Base-by-base conservation (phyloP, 2,329 filamentous ascomycete genomes). In the Emmonsiellopsis sp. region DNA sequence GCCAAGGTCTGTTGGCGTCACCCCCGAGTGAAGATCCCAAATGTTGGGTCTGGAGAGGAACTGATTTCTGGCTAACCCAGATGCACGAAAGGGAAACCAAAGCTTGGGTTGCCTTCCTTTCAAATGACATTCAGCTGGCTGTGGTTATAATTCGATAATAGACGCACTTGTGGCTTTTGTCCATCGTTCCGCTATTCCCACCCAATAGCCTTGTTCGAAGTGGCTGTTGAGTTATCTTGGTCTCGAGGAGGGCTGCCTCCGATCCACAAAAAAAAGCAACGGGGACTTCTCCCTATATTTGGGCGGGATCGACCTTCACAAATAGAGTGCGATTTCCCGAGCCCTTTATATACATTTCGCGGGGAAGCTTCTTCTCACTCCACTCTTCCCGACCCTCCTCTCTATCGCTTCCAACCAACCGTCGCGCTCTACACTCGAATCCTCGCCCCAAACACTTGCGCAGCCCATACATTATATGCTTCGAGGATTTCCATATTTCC, bases 141-240 rank as follows among this genome's bases (percentile, higher is more conserved):
- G 37, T 48, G 52, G 44, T 51, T 53, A 51, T 57, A 55, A 57
- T 54, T 54, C 50, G 55, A 58, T 51, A 45, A 54, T 57, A 53
- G 46, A 54, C 54, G 53, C 57, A 59, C 53, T 47, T 54, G 54
- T 58, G 58, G 52, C 57, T 56, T 52, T 55, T 47, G 41, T 47
- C 54, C 49, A 50, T 32, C 49, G 46, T 55, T 57, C 57, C 55
- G 52, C 42, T 44, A 31, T 54, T 58, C 54, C 54, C 55, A 55
- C 49, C 56, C 54, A 56, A 59, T 58, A 58, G 45, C 45, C 54
- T 50, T 47, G 48, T 48, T 51, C 49, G 51, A 15, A 48, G n/a
- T 54, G 46, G 41, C 42, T 50, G 42, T 57, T 56, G 51, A 48
- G 50, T 46, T 52, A 55, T 55, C 52, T 38, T 47, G 40, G 49